phyloP scores from a whole-genome alignment of 2,329 filamentous ascomycete genomes.

The Purpureocillium takamizusanense region DNA sequence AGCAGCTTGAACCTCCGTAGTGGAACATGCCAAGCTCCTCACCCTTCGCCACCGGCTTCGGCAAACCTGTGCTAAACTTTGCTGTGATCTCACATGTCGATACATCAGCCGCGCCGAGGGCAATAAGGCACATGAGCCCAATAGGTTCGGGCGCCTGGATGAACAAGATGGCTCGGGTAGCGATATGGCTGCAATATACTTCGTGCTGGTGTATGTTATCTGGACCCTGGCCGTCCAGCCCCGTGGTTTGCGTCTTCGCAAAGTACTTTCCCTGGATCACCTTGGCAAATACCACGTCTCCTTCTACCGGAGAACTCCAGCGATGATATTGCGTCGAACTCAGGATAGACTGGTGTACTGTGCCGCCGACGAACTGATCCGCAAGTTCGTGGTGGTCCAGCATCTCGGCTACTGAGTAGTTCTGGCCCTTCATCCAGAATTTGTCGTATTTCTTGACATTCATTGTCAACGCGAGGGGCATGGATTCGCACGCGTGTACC shows the following conservation, averaged over 20 bases:
- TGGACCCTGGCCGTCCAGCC: constrained; percentile 7
- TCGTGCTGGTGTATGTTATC: constrained; percentile 32
- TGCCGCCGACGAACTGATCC: constrained; percentile 46
- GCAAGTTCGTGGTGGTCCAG: constrained; percentile 39
- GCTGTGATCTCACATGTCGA: constrained; percentile 49
- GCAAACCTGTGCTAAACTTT: constrained; percentile 4
- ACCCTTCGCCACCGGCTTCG: constrained; percentile 37
- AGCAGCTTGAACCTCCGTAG: constrained; percentile 59
- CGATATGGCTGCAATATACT: constrained; percentile 53
- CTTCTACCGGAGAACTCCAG: constrained; percentile 56
- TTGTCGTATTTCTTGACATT: constrained; percentile 41
- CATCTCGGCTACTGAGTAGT: constrained; percentile 54
- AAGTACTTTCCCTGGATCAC: constrained; percentile 55
- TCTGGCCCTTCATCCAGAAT: constrained; percentile 60
- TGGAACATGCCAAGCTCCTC: constrained; percentile 67
- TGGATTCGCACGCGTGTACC: constrained; percentile 55
- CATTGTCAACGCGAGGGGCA: constrained; percentile 36
- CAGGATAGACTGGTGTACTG: constrained; percentile 59
- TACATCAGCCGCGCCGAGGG: constrained; percentile 64
- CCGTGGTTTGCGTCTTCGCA: constrained; percentile 30
- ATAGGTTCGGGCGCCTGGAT: constrained; percentile 58
- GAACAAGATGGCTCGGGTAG: constrained; percentile 57
- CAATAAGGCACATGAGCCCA: constrained; percentile 58
- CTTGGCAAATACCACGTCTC: constrained; percentile 43
- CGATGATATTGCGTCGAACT: constrained; percentile 56